Evolutionary conservation across 208 protist genomes (phyloP).

Genomic region (Leishmania tarentolae): DNA sequence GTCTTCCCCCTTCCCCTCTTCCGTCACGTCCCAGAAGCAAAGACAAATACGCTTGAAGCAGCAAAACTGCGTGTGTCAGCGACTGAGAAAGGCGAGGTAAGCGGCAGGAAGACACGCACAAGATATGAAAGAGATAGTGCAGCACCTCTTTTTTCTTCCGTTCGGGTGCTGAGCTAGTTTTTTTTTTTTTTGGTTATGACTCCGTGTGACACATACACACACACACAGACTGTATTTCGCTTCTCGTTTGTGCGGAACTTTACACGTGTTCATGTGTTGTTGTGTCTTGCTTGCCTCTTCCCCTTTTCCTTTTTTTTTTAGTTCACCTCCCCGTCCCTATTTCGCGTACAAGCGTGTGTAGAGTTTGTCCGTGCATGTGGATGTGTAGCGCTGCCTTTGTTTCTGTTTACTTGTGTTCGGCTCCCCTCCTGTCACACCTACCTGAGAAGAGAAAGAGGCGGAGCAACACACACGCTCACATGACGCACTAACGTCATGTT

Average conservation of each 20-base stretch:
- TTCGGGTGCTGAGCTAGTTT: neutral
- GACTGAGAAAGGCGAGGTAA: neutral
- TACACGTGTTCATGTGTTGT: neutral
- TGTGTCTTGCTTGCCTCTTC: neutral
- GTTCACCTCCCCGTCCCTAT: neutral
- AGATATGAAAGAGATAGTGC: neutral
- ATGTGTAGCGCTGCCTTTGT: neutral
- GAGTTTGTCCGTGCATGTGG: neutral
- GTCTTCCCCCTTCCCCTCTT: constrained; percentile 4
- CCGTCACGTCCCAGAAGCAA: neutral
- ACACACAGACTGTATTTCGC: neutral
- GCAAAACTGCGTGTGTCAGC: neutral
- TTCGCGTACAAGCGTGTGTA: neutral
- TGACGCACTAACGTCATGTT: neutral
- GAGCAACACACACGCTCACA: neutral
- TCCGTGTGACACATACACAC: neutral
- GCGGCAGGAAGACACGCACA: neutral
- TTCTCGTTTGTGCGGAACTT: neutral
- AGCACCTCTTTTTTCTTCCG: neutral
- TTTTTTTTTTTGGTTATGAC: neutral
- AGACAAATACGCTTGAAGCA: neutral
- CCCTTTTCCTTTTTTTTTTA: neutral
- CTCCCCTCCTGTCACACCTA: neutral
- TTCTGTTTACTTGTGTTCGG: neutral
- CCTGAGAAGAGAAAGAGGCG: neutral